Conservation (phyloP, 805 yeast genomes). For the Candida taoyuanica region DNA sequence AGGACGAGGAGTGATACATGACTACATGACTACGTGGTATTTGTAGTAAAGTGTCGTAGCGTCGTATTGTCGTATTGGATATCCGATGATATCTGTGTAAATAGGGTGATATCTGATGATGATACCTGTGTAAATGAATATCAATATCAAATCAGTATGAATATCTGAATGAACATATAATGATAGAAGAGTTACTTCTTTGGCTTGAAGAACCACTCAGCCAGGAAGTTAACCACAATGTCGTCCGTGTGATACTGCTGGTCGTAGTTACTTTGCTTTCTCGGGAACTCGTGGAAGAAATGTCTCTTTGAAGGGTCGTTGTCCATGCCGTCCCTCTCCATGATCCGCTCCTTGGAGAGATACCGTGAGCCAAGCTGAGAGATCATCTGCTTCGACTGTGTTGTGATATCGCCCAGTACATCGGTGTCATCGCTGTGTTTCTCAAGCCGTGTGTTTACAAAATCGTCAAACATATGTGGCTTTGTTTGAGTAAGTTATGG, state of each 20-base stretch:
- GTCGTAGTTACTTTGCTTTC: constrained; percentile 26
- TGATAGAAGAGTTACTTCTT: constrained; percentile 3
- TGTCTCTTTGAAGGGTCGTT: constrained; percentile 16
- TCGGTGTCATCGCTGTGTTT: constrained; percentile 10
- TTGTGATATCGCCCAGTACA: constrained; percentile 5
- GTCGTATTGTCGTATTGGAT: constrained; percentile 1
- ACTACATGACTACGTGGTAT: too few relatives aligned
- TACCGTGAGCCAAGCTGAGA: constrained; percentile 2
- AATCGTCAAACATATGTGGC: constrained; percentile 21
- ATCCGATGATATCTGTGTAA: neutral
- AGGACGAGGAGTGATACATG: constrained; percentile 5
- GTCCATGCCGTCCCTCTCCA: constrained; percentile 15
- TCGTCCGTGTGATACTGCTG: constrained; percentile 27
- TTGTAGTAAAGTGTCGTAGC: too few relatives aligned
- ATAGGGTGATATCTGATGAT: too few relatives aligned
- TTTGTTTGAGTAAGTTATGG: neutral
- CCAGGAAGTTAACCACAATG: constrained; percentile 23
- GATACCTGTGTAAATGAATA: too few relatives aligned
- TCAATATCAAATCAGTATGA: neutral
- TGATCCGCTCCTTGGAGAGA: constrained; percentile 13
- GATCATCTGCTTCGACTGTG: constrained; percentile 1
- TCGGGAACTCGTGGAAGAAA: constrained; percentile 27
- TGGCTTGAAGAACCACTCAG: constrained; percentile 23
- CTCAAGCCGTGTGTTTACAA: constrained; percentile 19
- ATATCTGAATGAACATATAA: neutral